phyloP scores from a whole-genome alignment of 768 basidiomycete species.

The Termitomyces sp. region DNA sequence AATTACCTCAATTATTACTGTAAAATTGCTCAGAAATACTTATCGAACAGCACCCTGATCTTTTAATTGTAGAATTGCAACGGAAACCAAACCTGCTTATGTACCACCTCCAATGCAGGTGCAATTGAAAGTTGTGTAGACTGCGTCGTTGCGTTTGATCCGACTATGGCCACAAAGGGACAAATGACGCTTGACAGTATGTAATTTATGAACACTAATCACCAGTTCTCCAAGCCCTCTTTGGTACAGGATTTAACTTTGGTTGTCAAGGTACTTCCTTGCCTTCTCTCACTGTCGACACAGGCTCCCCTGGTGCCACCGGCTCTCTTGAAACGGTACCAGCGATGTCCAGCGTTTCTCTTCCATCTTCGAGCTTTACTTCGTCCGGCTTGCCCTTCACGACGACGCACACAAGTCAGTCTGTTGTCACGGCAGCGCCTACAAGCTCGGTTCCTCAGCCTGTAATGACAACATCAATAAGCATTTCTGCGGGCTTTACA shows the following conservation, averaged over 20 bases:
- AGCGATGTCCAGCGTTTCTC: neutral
- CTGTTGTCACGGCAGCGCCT: no score
- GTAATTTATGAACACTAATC: neutral
- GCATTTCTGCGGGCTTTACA: neutral
- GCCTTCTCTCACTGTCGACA: neutral
- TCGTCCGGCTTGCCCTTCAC: neutral
- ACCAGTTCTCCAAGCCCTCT: neutral
- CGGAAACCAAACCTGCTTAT: constrained; percentile 18
- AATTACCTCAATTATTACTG: neutral
- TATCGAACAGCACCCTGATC: neutral
- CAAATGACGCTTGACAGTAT: constrained; percentile 20
- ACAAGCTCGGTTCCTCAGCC: neutral
- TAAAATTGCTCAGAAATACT: neutral
- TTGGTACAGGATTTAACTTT: neutral
- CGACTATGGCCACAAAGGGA: constrained; percentile 12
- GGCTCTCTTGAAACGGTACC: neutral
- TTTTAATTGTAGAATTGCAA: constrained; percentile 16
- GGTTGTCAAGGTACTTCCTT: neutral
- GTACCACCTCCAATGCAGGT: constrained; percentile 17
- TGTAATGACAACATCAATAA: no score
- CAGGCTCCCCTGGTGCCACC: neutral
- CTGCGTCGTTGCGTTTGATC: constrained; percentile 18
- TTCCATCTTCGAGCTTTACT: neutral
- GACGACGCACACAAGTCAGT: no score
- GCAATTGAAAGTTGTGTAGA: constrained; percentile 24